These are phyloP conservation scores for Ophiostoma sp. DNA, from an alignment of 2,329 filamentous ascomycete species.

Conservation along the genomic window DNA sequence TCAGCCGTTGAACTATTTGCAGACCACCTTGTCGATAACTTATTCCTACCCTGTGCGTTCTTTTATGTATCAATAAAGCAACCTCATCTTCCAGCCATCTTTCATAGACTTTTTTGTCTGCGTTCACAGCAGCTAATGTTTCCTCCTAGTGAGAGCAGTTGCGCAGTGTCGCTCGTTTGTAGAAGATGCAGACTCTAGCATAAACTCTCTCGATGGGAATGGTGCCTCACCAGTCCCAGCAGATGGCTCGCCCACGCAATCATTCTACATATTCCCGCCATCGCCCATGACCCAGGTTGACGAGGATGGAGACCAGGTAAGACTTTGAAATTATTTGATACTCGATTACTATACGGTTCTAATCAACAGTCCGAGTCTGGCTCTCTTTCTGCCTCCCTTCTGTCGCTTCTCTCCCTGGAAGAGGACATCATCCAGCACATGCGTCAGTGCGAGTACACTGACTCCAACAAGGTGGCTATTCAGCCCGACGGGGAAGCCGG, in stretches of 20 bases:
- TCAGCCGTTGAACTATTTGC: not conserved
- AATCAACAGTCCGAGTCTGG: slow-evolving; percentile 2
- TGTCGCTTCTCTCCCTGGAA: not conserved
- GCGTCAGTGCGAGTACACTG: not conserved
- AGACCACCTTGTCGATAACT: slow-evolving; percentile 7
- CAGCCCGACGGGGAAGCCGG: no score
- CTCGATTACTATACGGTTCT: not conserved
- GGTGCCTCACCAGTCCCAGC: not conserved
- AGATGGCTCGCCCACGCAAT: not conserved
- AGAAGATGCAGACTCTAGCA: not conserved
- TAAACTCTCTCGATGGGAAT: not conserved
- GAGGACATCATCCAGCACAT: not conserved
- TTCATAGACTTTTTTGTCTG: not conserved
- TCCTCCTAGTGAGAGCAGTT: not conserved
- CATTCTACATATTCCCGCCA: slow-evolving; percentile 10
- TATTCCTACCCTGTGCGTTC: slow-evolving; percentile 14
- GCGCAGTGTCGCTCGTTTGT: not conserved
- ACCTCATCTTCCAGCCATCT: not conserved
- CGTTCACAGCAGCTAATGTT: not conserved
- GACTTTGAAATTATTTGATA: not conserved
- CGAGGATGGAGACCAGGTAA: not conserved
- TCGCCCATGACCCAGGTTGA: slow-evolving; percentile 13
- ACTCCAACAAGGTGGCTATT: not conserved
- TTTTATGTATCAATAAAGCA: not conserved
- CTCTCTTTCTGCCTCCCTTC: not conserved